Percentiles rank a stretch among this genome's conserved stretches.
Evolutionary conservation across 202 grass and related monocot genomes (phyloP).

Genomic region (Tripidium arundinaceum): DNA sequence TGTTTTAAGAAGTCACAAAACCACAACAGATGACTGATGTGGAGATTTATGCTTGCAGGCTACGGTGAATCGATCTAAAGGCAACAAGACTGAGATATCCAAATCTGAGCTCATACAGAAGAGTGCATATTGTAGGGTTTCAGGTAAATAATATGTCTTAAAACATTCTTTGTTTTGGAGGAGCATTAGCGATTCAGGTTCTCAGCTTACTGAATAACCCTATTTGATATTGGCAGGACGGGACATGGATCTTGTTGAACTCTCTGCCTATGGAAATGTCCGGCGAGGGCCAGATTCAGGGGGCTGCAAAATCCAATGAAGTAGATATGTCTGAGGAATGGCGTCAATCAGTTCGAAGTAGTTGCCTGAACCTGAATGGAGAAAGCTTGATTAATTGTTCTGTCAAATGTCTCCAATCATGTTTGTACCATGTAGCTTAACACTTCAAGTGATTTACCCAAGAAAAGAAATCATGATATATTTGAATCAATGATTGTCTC

Average conservation of each 20-base stretch:
- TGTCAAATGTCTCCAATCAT: background rate
- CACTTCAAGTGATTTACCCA: slow-evolving; percentile 23
- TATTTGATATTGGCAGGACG: slow-evolving; percentile 50
- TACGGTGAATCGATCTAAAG: slow-evolving; percentile 89
- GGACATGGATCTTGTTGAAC: slow-evolving; percentile 94
- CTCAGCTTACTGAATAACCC: slow-evolving; percentile 17
- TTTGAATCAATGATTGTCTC: slow-evolving; percentile 1
- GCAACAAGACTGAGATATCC: slow-evolving; percentile 88
- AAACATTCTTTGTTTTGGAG: background rate
- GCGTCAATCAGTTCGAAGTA: slow-evolving; percentile 18
- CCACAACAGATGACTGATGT: slow-evolving; percentile 14
- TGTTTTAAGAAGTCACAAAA: background rate
- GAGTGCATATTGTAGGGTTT: slow-evolving; percentile 94
- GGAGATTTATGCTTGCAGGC: slow-evolving; percentile 48
- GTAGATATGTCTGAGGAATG: slow-evolving; percentile 20
- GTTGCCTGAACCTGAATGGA: slow-evolving; percentile 11
- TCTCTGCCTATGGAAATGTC: slow-evolving; percentile 90
- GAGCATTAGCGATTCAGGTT: slow-evolving; percentile 2
- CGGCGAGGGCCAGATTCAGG: slow-evolving; percentile 66
- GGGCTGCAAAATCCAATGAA: slow-evolving; percentile 91
- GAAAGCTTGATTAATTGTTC: slow-evolving; percentile 16
- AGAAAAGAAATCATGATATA: slow-evolving; percentile 6
- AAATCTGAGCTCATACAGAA: slow-evolving; percentile 90
- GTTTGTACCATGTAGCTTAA: slow-evolving; percentile 34
- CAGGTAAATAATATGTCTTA: slow-evolving; percentile 45